Conservation (phyloP, 495 filamentous ascomycete genomes). For the Venustampulla echinocandica region DNA sequence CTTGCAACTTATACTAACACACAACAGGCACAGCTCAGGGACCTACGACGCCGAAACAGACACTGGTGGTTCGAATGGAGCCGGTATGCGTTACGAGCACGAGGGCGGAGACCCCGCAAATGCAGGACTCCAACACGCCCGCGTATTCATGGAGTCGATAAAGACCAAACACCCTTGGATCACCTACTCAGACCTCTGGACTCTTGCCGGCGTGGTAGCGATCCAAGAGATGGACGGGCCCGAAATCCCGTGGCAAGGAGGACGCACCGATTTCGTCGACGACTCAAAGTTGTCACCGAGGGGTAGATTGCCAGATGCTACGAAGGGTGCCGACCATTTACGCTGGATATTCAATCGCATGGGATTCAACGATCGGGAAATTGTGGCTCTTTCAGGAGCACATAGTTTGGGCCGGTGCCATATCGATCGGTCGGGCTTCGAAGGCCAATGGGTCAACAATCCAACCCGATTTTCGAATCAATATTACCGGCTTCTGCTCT, state of each 20-base stretch:
- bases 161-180: constrained; percentile 52
- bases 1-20: constrained; percentile 12
- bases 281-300: constrained; percentile 48
- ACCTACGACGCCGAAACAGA: constrained; percentile 50
- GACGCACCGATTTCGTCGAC: constrained; percentile 50
- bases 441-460: constrained; percentile 56
- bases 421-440: constrained; percentile 49
- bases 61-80: constrained; percentile 55
- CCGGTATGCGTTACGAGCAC: constrained; percentile 55
- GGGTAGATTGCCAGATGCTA: constrained; percentile 50
- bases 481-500: constrained; percentile 49
- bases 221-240: constrained; percentile 52
- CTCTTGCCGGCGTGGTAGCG: constrained; percentile 49
- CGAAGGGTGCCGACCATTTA: constrained; percentile 49
- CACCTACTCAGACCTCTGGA: constrained; percentile 57
- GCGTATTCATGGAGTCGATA: constrained; percentile 52
- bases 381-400: constrained; percentile 52
- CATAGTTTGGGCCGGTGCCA: constrained; percentile 56
- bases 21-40: constrained; percentile 46
- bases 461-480: constrained; percentile 57
- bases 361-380: constrained; percentile 59
- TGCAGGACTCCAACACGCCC: constrained; percentile 53
- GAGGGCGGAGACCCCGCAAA: constrained; percentile 57
- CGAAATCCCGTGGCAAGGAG: constrained; percentile 42
- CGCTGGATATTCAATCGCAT: constrained; percentile 52